These are phyloP conservation scores for Lasiodiplodia hormozganensis DNA, from an alignment of 2,329 filamentous ascomycete genomes.

Conservation along the genomic window DNA sequence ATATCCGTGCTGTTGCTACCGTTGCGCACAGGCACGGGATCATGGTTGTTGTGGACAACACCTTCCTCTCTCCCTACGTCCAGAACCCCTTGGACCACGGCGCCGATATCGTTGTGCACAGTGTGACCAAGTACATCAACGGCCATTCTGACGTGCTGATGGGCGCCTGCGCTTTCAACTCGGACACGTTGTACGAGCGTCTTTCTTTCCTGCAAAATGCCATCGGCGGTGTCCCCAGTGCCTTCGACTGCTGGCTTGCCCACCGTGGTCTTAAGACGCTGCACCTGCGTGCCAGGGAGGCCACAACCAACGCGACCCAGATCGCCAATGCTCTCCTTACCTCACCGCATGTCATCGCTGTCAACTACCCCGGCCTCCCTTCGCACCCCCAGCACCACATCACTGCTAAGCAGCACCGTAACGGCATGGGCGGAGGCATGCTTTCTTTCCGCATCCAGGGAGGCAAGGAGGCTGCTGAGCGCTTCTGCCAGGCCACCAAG, in stretches of 20 bases:
- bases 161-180: slow-evolving; percentile 96
- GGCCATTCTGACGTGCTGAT: slow-evolving; percentile 96
- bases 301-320: slow-evolving; percentile 78
- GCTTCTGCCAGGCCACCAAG: slow-evolving; percentile 87
- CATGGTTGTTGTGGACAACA: slow-evolving; percentile 98
- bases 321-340: slow-evolving; percentile 79
- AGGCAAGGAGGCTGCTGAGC: slow-evolving; percentile 82
- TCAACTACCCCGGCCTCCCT: slow-evolving; percentile 93
- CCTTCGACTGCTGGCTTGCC: slow-evolving; percentile 98
- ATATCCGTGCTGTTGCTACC: slow-evolving; percentile 84
- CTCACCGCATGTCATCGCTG: slow-evolving; percentile 81
- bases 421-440: slow-evolving; percentile 96
- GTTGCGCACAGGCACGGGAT: slow-evolving; percentile 88
- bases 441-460: slow-evolving; percentile 93
- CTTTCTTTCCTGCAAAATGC: slow-evolving; percentile 95
- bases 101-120: slow-evolving; percentile 96
- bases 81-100: slow-evolving; percentile 96
- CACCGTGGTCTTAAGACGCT: slow-evolving; percentile 97
- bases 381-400: slow-evolving; percentile 88
- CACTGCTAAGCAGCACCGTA: slow-evolving; percentile 87
- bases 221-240: slow-evolving; percentile 90
- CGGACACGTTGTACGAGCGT: slow-evolving; percentile 75
- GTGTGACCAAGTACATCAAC: slow-evolving; percentile 99
- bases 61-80: slow-evolving; percentile 94
- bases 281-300: slow-evolving; percentile 88